Base-by-base conservation (phyloP, 768 basidiomycete genomes). In the Hydnomerulius pinastri region DNA sequence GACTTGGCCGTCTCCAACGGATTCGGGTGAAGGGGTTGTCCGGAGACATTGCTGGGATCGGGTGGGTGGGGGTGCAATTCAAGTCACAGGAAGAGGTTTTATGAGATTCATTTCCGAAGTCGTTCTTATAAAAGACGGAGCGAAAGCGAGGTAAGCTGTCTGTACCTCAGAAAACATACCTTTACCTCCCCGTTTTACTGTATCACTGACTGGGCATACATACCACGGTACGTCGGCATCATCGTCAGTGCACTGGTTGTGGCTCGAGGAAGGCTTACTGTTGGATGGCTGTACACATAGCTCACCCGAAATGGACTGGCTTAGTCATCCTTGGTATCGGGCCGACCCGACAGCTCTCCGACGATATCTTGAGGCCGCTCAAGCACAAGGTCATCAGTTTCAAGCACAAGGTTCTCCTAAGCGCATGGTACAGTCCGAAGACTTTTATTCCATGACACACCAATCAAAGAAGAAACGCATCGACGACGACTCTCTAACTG, bases 381-480 rank as follows among this genome's bases (percentile, higher is more conserved):
- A 54, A 47, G 54, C 56, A 50, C 56, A 47, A 47, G 57, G 54
- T 54, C 58, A 59, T 53, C 59, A 53, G 55, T 47, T 58, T 44
- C 63, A 56, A 55, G 44, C 28, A 9, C 56, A 50, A 10, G 42
- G 21, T 20, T 58, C 54, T 51, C 60, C 58, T 11, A 63, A 65
- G 13, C 56, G 58, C 37, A 54, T 43, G 8, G 59, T 57, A 9
- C 58, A 61, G 66, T 70, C 74, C 53, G 78, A 84, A 67, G 77
- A 80, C 44, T 61, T 71, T 52, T 65, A 73, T 43, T 52, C 73
- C 40, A 77, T 79, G 70, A 67, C 78, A 47, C 75, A 80, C 65
- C 81, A 80, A 54, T 73, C 78, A 1, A 91, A 87, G 78, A 92
- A 92, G 79, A 90, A 90, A 70, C 85, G 84, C 46, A 63, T 82